phyloP scores from a whole-genome alignment of 306 rosid species.

The Cicer chorassanicum region DNA sequence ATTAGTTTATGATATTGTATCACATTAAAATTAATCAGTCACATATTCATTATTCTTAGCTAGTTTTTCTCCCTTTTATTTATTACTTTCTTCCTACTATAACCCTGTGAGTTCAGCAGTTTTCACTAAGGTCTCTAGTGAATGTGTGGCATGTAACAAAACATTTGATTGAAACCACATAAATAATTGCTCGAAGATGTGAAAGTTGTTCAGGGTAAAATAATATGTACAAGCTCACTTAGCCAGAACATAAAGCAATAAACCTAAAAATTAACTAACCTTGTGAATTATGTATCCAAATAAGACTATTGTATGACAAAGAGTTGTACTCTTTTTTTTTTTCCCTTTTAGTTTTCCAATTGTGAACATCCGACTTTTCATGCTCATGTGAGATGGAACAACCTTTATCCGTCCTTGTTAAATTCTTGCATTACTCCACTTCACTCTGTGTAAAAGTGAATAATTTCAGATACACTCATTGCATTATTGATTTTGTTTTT shows the following conservation, averaged over 20 bases:
- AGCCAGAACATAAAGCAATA: constrained; percentile 14
- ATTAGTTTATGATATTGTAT: not conserved
- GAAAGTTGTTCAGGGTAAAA: not conserved
- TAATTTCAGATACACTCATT: constrained; percentile 18
- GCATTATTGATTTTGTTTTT: constrained; percentile 32
- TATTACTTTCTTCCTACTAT: not conserved
- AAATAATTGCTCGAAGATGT: constrained; percentile 9
- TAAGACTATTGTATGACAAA: not conserved
- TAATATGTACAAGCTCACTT: not conserved
- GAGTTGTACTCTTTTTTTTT: not conserved
- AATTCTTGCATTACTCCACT: constrained; percentile 17
- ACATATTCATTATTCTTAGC: not conserved
- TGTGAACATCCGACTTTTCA: constrained; percentile 12
- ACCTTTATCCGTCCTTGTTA: not conserved
- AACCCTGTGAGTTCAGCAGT: constrained; percentile 1
- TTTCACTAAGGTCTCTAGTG: constrained; percentile 1
- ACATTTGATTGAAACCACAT: constrained; percentile 15
- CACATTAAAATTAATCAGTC: not conserved
- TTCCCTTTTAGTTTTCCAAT: not conserved
- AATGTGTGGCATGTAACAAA: constrained; percentile 8
- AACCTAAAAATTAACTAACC: not conserved
- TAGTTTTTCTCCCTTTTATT: not conserved
- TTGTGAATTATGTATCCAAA: constrained; percentile 1
- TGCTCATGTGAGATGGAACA: constrained; percentile 7
- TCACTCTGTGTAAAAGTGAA: constrained; percentile 10